These are phyloP conservation scores for Coelastrella sp. DNA, from an alignment of 139 green algal genomes.

Conservation along the genomic window DNA sequence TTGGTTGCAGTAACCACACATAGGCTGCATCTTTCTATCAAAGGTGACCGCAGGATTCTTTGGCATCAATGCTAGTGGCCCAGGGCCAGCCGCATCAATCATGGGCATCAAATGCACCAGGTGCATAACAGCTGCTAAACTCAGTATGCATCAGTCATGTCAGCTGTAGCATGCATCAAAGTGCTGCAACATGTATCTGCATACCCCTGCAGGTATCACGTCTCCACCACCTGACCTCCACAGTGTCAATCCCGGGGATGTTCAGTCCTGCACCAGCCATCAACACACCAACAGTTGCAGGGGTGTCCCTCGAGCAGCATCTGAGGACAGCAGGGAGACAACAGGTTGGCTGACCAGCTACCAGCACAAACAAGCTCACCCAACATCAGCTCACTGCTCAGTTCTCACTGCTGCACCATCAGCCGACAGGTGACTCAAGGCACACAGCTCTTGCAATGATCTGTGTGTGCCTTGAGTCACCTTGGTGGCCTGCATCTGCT, in stretches of 20 bases:
- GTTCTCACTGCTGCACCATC: too few relatives aligned
- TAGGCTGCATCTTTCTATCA: not conserved
- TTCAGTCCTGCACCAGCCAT: conserved; percentile 68
- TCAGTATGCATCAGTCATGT: too few relatives aligned
- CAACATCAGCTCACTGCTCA: too few relatives aligned
- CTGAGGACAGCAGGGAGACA: conserved; percentile 54
- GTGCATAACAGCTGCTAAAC: too few relatives aligned
- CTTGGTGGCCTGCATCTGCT: too few relatives aligned
- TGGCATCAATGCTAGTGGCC: too few relatives aligned
- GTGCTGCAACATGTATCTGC: not conserved
- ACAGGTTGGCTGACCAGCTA: conserved; percentile 42
- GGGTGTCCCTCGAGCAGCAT: conserved; percentile 69
- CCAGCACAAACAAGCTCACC: too few relatives aligned
- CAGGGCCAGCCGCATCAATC: too few relatives aligned
- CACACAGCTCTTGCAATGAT: too few relatives aligned
- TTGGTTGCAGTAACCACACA: not conserved
- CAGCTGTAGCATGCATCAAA: not conserved
- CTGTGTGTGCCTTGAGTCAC: too few relatives aligned
- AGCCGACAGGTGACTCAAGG: too few relatives aligned
- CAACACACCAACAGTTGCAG: conserved; percentile 61
- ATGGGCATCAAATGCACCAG: not conserved
- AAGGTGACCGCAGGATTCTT: too few relatives aligned
- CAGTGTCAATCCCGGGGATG: conserved; percentile 61
- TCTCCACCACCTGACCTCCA: conserved; percentile 76
- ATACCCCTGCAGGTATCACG: conserved; percentile 34